Percentiles rank a stretch among this genome's conserved stretches.
Evolutionary conservation across 2,329 filamentous ascomycete species (phyloP).

Genomic region (Curvularia spicifera): DNA sequence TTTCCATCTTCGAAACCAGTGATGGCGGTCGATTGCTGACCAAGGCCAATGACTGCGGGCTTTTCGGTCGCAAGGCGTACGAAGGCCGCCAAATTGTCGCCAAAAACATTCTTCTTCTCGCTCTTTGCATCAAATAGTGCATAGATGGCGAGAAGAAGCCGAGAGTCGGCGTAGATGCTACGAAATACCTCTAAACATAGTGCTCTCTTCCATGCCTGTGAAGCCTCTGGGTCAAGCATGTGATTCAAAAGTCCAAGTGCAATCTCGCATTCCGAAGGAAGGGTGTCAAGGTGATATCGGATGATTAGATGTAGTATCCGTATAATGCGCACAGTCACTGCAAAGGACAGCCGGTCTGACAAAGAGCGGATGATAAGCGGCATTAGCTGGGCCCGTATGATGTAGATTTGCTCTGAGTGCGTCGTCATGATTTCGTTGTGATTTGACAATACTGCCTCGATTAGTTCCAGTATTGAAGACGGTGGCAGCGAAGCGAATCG

Average conservation of each 20-base stretch:
- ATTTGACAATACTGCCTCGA: conserved; percentile 87
- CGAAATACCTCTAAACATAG: conserved; percentile 91
- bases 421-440: conserved; percentile 79
- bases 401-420: conserved; percentile 80
- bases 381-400: conserved; percentile 79
- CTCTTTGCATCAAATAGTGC: conserved; percentile 76
- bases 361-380: conserved; percentile 80
- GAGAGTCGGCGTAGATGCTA: conserved; percentile 81
- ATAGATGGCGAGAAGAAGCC: conserved; percentile 79
- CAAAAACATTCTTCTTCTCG: conserved; percentile 76
- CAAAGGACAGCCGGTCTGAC: conserved; percentile 78
- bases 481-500: conserved; percentile 78
- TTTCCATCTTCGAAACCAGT: conserved; percentile 63
- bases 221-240: conserved; percentile 82
- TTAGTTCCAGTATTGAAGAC: conserved; percentile 86
- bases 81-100: conserved; percentile 83
- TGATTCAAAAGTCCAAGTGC: conserved; percentile 82
- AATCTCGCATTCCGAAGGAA: conserved; percentile 81
- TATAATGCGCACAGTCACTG: conserved; percentile 79
- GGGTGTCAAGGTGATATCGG: conserved; percentile 74
- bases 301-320: conserved; percentile 84
- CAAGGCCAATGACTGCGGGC: conserved; percentile 84
- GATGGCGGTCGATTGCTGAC: conserved; percentile 86
- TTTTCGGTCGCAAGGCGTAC: conserved; percentile 94
- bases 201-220: conserved; percentile 82